Base-by-base conservation (phyloP, 2,329 filamentous ascomycete genomes). In the Fusarium buxicola region DNA sequence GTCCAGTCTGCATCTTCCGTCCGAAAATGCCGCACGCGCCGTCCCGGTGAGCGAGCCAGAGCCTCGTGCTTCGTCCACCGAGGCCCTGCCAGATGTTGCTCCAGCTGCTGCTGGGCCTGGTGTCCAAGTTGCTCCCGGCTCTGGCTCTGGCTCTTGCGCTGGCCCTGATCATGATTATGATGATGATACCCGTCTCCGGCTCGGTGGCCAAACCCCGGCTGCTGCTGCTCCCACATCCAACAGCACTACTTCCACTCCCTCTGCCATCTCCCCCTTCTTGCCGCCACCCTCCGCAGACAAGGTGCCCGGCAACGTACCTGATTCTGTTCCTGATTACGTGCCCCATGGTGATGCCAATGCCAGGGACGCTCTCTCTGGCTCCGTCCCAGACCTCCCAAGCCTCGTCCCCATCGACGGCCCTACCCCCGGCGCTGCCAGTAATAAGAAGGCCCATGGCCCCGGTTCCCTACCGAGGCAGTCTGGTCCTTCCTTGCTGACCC, bases 1-100 rank as follows among this genome's bases (percentile, higher is more conserved):
- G 84, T 86, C 82, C 77, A 82, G 75, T 73, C 77, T 78, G 78
- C 76, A 77, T 74, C 74, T 73, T 74, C 75, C 77, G 73, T 75
- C 76, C 77, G 81, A 83, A 83, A 82, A 84, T 85, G 82, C 81
- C 82, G 80, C 83, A 82, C 73, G 72, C 73, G 74, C 79, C 74
- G 77, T 75, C 73, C 72, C 75, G 72, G 74, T 82, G 76, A 82
- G 74, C 74, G 73, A 66, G 54, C 58, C 53, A 62, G 61, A 54
- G 60, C 41, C 44, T 31, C 45, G 38, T 48, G 31, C 32, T 31
- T 34, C 28, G 49, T 31, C 36, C 21, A 21, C 21, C 52, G 55
- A 58, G 41, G 60, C 46, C 60, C 49, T 61, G 60, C 43, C 61
- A 63, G 60, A 60, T 60, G 55, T 49, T 63, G 63, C 55, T 61